phyloP scores from a whole-genome alignment of 768 basidiomycete species.

The Lactifluus subvellereus region DNA sequence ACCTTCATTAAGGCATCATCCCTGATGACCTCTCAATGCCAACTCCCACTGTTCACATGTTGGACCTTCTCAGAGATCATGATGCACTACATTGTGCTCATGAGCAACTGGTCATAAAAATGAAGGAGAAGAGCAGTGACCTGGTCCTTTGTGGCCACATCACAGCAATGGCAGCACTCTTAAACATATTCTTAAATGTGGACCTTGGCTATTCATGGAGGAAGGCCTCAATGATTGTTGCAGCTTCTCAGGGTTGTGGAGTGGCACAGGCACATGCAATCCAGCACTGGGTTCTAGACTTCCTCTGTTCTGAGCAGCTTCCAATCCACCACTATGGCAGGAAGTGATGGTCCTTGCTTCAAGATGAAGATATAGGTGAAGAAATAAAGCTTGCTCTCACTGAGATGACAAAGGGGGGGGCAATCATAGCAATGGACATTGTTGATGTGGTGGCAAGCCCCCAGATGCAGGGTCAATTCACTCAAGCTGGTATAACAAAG shows the following conservation, averaged over 20 bases:
- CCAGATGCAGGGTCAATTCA: not conserved
- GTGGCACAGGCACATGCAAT: rapidly evolving
- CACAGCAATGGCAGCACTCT: not conserved
- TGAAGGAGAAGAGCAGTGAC: not conserved
- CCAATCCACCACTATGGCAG: not conserved
- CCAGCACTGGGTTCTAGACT: not conserved
- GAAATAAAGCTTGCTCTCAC: not conserved
- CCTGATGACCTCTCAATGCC: not conserved
- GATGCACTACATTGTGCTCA: not conserved
- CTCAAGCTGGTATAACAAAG: not conserved
- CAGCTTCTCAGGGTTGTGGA: not conserved
- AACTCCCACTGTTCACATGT: not conserved
- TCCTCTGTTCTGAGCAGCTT: not conserved
- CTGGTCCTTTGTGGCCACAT: not conserved
- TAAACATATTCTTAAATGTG: not conserved
- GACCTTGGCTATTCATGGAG: not conserved
- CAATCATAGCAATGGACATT: not conserved
- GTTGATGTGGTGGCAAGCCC: not conserved
- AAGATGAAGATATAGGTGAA: not conserved
- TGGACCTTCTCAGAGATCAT: too few species aligned
- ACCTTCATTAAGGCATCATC: not conserved
- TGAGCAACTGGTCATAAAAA: not conserved
- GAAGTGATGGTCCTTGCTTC: not conserved
- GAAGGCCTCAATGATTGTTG: not conserved
- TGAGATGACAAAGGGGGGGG: not conserved